These are phyloP conservation scores for Lachancea mirantina DNA, from an alignment of 805 yeast genomes.

Conservation along the genomic window DNA sequence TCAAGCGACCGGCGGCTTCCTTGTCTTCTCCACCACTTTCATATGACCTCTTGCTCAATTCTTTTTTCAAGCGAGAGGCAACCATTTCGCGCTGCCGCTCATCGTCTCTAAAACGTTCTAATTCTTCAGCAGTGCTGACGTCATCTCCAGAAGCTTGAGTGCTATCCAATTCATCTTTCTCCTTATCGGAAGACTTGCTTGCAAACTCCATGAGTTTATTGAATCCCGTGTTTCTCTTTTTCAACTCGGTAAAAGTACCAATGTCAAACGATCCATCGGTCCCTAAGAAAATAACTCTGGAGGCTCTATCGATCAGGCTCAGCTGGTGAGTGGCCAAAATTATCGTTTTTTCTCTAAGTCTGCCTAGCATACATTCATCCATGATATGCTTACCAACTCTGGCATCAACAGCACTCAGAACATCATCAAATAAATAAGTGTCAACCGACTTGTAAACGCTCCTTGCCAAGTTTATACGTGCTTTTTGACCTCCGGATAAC, in stretches of 20 bases:
- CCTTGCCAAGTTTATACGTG: conserved; percentile 60
- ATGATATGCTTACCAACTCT: conserved; percentile 65
- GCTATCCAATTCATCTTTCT: no score
- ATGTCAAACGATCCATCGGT: conserved; percentile 53
- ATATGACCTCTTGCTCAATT: conserved; percentile 14
- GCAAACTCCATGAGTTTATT: conserved; percentile 44
- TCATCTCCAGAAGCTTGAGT: conserved; percentile 21
- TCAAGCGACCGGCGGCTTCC: conserved; percentile 31
- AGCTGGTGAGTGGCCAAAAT: conserved; percentile 72
- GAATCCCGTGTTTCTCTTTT: conserved; percentile 40
- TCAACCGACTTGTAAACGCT: conserved; percentile 58
- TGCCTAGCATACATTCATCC: conserved; percentile 49
- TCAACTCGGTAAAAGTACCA: conserved; percentile 55
- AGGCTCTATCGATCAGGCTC: conserved; percentile 54
- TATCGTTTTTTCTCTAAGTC: conserved; percentile 48
- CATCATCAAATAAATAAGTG: conserved; percentile 59
- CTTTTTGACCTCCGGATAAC: conserved; percentile 72
- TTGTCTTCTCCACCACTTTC: conserved; percentile 11
- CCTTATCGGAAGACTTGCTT: conserved; percentile 28
- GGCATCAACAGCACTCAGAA: conserved; percentile 69
- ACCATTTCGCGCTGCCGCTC: conserved; percentile 10
- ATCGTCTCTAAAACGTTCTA: conserved; percentile 4
- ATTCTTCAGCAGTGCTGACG: conserved; percentile 9
- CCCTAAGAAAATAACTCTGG: conserved; percentile 55
- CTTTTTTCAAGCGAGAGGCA: conserved; percentile 15